Base-by-base conservation (phyloP, 1,139 yeast species). In the Geotrichum aggregatum region DNA sequence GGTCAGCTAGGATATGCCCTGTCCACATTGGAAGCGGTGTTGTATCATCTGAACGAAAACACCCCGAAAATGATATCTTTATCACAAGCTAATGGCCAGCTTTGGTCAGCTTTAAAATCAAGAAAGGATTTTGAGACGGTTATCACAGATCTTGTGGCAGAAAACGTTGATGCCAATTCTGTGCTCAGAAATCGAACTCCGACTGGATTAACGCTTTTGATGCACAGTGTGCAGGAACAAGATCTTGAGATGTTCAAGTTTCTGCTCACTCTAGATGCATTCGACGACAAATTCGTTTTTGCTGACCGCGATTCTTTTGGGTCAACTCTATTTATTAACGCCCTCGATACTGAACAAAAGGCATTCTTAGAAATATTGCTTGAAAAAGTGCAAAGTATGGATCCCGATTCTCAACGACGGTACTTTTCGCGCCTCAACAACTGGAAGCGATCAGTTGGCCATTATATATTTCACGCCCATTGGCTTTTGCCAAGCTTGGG, bases 1-100 rank as follows among this genome's bases (percentile, higher is more conserved):
- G 89, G 88, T 0, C 68, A 75, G 22, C 60, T 73, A 5, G 87
- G 86, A 0, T 84, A 83, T 61, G 76, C 83, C 0, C 60, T 89
- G 31, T 84, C 95, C 50, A 87, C 95, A 10, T 71, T 89, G 44
- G 96, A 89, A 62, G 96, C 92, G 0, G 95, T 88, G 0, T 63
- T 88, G 6, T 79, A 71, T 55, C 94, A 85, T 63, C 73, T 87
- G 26, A 67, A 67, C 10, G 71, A 73, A 42, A 77, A 77, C 42
- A 55, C 72, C n/a, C 56, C 62, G 1, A 73, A 74, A 7, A 67
- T 87, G 44, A 63, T 70, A 1, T 59, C 60, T 0, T 66, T 73
- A 6, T 82, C 92, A 0, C 65, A 64, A 5, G 64, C 66, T 1
- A 87, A 87, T 64, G 67, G 66, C 42, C 66, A 66, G n/a, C 70